A percentile compares a stretch with the other conserved stretches of the same genome.
phyloP scores from a whole-genome alignment of 257 asterid genomes.

The Leonotis leonurus region DNA sequence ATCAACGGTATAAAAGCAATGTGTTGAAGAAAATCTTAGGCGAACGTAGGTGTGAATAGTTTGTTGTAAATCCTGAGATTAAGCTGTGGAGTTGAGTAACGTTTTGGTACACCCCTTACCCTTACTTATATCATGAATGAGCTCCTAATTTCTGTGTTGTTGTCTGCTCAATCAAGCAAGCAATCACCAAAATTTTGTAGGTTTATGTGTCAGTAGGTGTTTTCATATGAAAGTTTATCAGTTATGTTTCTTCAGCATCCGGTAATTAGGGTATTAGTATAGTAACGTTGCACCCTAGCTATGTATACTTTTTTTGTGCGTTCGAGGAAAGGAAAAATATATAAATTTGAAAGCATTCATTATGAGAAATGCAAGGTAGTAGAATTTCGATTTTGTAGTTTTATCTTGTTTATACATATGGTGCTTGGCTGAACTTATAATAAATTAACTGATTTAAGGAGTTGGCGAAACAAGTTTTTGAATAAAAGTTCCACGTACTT shows the following conservation, averaged over 20 bases:
- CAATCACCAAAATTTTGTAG: background rate
- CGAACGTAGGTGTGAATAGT: conserved; percentile 26
- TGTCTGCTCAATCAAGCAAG: background rate
- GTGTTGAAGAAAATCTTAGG: background rate
- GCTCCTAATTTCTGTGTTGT: background rate
- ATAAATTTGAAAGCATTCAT: background rate
- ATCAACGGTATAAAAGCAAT: background rate
- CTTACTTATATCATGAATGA: background rate
- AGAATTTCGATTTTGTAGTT: background rate
- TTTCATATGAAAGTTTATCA: background rate
- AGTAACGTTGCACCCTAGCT: background rate
- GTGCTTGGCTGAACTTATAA: no score
- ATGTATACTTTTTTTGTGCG: background rate
- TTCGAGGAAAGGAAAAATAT: background rate
- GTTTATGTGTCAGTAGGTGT: background rate
- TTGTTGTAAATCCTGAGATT: conserved; percentile 28
- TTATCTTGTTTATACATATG: no score
- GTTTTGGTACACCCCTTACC: conserved; percentile 11
- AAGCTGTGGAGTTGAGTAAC: conserved; percentile 3
- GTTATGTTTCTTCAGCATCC: background rate
- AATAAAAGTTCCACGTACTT: no score
- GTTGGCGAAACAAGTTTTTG: no score
- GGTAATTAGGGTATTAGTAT: background rate
- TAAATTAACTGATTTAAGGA: no score
- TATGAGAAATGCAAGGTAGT: background rate